Base-by-base conservation (phyloP, 2,329 filamentous ascomycete genomes). In the Atkinsonella texensis region DNA sequence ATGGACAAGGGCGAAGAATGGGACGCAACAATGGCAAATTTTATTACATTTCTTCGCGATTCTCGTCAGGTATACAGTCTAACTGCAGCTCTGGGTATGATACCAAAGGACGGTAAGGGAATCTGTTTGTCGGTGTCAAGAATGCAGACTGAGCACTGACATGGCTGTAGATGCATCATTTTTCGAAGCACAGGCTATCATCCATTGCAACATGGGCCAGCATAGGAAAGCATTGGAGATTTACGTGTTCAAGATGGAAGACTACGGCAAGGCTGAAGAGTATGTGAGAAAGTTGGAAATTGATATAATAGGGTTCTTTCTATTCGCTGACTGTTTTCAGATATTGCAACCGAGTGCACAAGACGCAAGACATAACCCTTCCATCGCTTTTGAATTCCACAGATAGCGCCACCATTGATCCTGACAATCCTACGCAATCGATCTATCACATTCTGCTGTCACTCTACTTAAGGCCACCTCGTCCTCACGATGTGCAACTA, bases 181-280 rank as follows among this genome's bases (percentile, higher is more conserved):
- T 61, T 95, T 86, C 66, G 91, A 97, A 65, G 83, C 89, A 2
- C 83, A 91, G 55, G 93, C 93, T 7, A 84, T 97, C 44, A 84
- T 97, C 18, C 79, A 97, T 40, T 89, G 88, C 67, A 94, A 93
- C 59, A 95, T 97, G 87, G 89, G 88, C 7, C 85, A 91, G 60
- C 90, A 98, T 70, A 90, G 89, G 63, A 89, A 97, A 68, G 93
- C 93, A 0, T 72, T 98, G n/a, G 86, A 93, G 64, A 95, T 98
- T 49, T 98, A 95, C 65, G 91, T 97, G 31, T 98, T 96, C 70
- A 93, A 91, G 66, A 80, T 98, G 66, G 74, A 86, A 58, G 85
- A 95, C 65, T 91, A 87, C 56, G 73, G 72, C 12, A 97, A 95
- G 68, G 93, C 93, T 33, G 93, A 98, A 77, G 89, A 95, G 84